A percentile compares a stretch with the other conserved stretches of the same genome.
These are phyloP conservation scores for Ceratobasidium papillatum DNA, from an alignment of 1,284 basidiomycete species.

Conservation along the genomic window DNA sequence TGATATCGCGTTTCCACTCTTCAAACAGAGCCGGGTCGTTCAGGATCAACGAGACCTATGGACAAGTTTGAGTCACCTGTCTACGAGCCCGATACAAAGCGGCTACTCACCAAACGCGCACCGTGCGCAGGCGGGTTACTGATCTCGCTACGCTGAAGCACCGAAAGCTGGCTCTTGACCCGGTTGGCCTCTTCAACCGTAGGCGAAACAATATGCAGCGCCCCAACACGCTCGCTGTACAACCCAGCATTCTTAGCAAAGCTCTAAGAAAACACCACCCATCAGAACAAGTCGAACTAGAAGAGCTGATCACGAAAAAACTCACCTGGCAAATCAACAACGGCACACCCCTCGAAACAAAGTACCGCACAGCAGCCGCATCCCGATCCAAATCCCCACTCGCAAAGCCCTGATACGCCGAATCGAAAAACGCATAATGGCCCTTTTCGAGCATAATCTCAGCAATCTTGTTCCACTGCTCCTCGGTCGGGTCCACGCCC, in stretches of 20 bases:
- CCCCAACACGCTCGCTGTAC: constrained; percentile 91
- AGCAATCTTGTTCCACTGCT: constrained; percentile 88
- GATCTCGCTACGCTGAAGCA: constrained; percentile 90
- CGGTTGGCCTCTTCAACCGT: constrained; percentile 72
- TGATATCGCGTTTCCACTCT: constrained; percentile 91
- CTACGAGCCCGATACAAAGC: background rate
- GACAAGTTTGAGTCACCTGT: background rate
- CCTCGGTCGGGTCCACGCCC: constrained; percentile 89
- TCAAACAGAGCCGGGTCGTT: constrained; percentile 76
- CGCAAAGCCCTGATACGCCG: constrained; percentile 93
- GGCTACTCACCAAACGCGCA: constrained; percentile 78
- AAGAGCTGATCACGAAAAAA: constrained; percentile 8
- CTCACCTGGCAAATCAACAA: constrained; percentile 87
- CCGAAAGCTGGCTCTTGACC: constrained; percentile 84
- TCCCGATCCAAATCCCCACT: constrained; percentile 83
- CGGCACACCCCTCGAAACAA: constrained; percentile 76
- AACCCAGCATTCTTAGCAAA: constrained; percentile 97
- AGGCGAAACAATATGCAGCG: constrained; percentile 76
- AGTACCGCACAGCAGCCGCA: constrained; percentile 75
- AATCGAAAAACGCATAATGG: constrained; percentile 94
- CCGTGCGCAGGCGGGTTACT: constrained; percentile 93
- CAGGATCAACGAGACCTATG: constrained; percentile 79
- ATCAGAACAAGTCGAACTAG: constrained; percentile 20
- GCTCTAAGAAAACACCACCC: constrained; percentile 61
- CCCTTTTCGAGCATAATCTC: constrained; percentile 76